Evolutionary conservation across 2,329 filamentous ascomycete genomes (phyloP).

Genomic region (Polychaeton citri): DNA sequence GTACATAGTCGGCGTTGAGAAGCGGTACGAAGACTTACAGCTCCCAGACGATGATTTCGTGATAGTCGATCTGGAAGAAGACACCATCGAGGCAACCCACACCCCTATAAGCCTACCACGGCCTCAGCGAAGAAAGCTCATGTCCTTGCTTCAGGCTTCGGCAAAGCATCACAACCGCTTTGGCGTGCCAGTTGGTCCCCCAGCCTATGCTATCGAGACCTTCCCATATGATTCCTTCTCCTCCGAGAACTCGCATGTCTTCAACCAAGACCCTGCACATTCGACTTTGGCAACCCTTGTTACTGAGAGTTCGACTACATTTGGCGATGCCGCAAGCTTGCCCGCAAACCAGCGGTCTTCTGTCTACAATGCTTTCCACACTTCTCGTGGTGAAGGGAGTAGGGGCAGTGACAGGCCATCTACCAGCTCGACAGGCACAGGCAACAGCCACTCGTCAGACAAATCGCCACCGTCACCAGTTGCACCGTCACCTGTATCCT

Average conservation of each 20-base stretch:
- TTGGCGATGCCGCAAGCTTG: constrained; percentile 49
- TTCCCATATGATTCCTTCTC: constrained; percentile 85
- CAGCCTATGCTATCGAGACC: constrained; percentile 82
- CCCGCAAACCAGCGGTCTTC: constrained; percentile 41
- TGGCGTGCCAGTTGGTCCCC: constrained; percentile 76
- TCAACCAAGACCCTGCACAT: constrained; percentile 55
- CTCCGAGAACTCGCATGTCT: constrained; percentile 70
- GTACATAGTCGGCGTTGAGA: constrained; percentile 92
- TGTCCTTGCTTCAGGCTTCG: constrained; percentile 75
- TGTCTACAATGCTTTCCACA: constrained; percentile 83
- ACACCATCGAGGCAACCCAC: constrained; percentile 74
- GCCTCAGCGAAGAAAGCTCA: constrained; percentile 79
- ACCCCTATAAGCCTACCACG: constrained; percentile 69
- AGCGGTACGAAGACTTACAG: constrained; percentile 73
- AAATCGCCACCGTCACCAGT: constrained; percentile 44
- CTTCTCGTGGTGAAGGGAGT: constrained; percentile 55
- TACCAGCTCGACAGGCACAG: constrained; percentile 48
- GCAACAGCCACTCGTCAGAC: constrained; percentile 19
- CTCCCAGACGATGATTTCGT: constrained; percentile 94
- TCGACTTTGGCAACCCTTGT: constrained; percentile 76
- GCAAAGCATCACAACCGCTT: constrained; percentile 81
- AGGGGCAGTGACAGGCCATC: constrained; percentile 56
- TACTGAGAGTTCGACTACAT: constrained; percentile 76
- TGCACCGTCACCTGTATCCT: constrained; percentile 73
- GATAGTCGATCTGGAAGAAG: constrained; percentile 81